These are phyloP conservation scores for Curvularia sp. DNA, from an alignment of 2,329 filamentous ascomycete species.

Conservation along the genomic window DNA sequence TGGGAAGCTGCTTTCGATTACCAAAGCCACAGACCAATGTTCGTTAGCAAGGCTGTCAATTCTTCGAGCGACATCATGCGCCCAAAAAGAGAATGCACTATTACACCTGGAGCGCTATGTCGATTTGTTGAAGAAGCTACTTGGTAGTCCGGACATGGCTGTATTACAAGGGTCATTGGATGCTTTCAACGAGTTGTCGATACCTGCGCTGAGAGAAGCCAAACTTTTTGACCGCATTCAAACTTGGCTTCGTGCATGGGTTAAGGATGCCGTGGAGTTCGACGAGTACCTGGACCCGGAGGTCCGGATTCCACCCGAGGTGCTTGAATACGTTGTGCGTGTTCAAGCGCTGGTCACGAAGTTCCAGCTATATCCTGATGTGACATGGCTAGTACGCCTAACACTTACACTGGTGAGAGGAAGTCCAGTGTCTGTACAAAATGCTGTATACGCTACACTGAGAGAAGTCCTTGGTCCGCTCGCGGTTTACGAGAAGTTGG, in stretches of 20 bases:
- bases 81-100: slow-evolving; percentile 31
- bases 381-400: slow-evolving; percentile 31
- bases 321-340: slow-evolving; percentile 29
- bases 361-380: slow-evolving; percentile 34
- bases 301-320: slow-evolving; percentile 13
- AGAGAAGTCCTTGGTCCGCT: slow-evolving; percentile 26
- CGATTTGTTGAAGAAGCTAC: slow-evolving; percentile 28
- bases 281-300: slow-evolving; percentile 25
- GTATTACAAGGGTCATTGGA: slow-evolving; percentile 31
- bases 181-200: slow-evolving; percentile 39
- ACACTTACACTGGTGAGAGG: slow-evolving; percentile 32
- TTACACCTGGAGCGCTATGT: slow-evolving; percentile 35
- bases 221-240: slow-evolving; percentile 26
- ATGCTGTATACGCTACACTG: slow-evolving; percentile 23
- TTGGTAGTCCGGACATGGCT: slow-evolving; percentile 21
- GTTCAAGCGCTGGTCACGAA: slow-evolving; percentile 32
- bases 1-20: slow-evolving; percentile 26
- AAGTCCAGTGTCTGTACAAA: slow-evolving; percentile 16
- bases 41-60: slow-evolving; percentile 35
- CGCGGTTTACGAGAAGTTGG: slow-evolving; percentile 29
- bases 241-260: slow-evolving; percentile 31
- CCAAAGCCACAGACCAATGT: slow-evolving; percentile 32
- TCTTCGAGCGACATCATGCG: slow-evolving; percentile 34
- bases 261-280: slow-evolving; percentile 29
- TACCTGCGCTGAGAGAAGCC: slow-evolving; percentile 24